Evolutionary conservation across 352 stramenopile genomes (phyloP).

Genomic region (Achlya hypogyna): DNA sequence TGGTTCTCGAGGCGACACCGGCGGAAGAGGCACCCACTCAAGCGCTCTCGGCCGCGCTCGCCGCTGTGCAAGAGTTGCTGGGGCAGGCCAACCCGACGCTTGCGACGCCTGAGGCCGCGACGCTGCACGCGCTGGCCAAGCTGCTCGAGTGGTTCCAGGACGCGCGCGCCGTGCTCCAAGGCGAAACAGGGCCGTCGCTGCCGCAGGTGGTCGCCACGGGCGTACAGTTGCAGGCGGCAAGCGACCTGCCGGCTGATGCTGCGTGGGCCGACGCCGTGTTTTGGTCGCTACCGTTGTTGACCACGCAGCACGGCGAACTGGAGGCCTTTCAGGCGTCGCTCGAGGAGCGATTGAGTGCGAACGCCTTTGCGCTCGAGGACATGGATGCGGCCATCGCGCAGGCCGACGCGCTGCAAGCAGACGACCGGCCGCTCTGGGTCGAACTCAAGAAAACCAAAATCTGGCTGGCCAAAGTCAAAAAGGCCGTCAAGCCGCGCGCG

Average conservation of each 20-base stretch:
- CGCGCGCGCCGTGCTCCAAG: slow-evolving; percentile 66
- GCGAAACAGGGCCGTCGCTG: slow-evolving; percentile 52
- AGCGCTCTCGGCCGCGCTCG: no score
- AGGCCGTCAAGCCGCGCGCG: slow-evolving; percentile 60
- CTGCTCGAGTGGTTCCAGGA: slow-evolving; percentile 63
- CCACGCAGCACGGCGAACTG: slow-evolving; percentile 52
- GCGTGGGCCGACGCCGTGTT: slow-evolving; percentile 27
- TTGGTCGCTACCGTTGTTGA: slow-evolving; percentile 65
- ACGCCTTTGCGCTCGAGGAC: background rate
- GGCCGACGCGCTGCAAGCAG: background rate
- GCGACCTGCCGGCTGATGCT: background rate
- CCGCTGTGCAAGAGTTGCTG: no score
- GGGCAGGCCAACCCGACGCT: background rate
- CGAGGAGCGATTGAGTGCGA: background rate
- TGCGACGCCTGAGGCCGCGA: background rate
- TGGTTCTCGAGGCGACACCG: background rate
- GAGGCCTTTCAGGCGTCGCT: slow-evolving; percentile 34
- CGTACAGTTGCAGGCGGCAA: slow-evolving; percentile 24
- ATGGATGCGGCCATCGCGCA: background rate
- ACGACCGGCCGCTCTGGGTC: slow-evolving; percentile 43
- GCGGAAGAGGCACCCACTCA: background rate
- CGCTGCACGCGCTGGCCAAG: background rate
- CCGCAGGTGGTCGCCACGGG: slow-evolving; percentile 51
- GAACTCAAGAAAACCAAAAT: slow-evolving; percentile 71
- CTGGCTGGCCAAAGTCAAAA: slow-evolving; percentile 81